A percentile compares a stretch with the other conserved stretches of the same genome.
These are phyloP conservation scores for Mrakia gelida DNA, from an alignment of 768 basidiomycete species.

Conservation along the genomic window DNA sequence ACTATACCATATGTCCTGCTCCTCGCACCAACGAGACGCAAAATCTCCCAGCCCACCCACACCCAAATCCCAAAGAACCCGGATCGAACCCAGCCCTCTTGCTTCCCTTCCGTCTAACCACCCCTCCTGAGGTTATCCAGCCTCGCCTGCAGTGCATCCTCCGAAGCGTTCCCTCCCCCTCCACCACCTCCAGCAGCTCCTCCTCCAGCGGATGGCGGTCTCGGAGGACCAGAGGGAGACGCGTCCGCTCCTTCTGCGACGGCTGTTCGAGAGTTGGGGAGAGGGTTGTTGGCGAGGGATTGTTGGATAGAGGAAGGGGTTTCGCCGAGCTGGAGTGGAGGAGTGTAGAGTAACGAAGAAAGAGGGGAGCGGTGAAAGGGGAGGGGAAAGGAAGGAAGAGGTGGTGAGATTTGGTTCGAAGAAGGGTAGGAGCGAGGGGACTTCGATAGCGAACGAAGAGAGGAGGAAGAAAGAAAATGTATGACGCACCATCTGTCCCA, in stretches of 20 bases:
- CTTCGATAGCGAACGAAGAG: not conserved
- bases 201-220: conserved; percentile 38
- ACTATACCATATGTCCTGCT: no score
- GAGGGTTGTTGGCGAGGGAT: conserved; percentile 56
- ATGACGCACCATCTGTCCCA: conserved; percentile 68
- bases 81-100: no score
- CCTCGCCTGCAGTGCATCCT: conserved; percentile 89
- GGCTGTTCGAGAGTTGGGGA: conserved; percentile 64
- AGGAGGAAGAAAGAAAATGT: not conserved
- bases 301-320: conserved; percentile 61
- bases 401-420: not conserved
- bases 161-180: conserved; percentile 55
- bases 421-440: not conserved
- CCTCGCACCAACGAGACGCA: no score
- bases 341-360: not conserved
- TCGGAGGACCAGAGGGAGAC: conserved; percentile 42
- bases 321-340: conserved; percentile 63
- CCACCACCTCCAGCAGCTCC: not conserved
- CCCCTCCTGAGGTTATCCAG: conserved; percentile 65
- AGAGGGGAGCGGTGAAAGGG: no score
- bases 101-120: not conserved
- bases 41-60: no score
- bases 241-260: conserved; percentile 74
- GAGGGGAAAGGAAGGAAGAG: not conserved
- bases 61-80: no score